phyloP scores from a whole-genome alignment of 108 stramenopile species.

The Chaetoceros tenuissimus region DNA sequence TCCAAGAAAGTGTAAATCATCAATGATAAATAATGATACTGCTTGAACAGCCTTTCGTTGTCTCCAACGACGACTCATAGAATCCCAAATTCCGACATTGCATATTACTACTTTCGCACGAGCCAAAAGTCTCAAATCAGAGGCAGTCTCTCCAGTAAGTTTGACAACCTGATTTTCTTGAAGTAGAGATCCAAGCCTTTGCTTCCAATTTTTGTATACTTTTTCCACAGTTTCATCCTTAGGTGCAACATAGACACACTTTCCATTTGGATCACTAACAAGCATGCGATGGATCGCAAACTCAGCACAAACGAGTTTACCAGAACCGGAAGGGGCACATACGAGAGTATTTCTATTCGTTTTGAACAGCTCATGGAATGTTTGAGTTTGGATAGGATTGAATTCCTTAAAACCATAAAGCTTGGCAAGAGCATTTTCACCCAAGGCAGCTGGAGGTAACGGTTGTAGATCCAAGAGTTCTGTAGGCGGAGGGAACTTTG shows the following conservation, averaged over 20 bases:
- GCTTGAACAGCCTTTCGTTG: constrained; percentile 90
- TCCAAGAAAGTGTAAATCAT: constrained; percentile 95
- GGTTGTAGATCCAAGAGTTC: constrained; percentile 97
- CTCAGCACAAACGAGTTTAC: constrained; percentile 87
- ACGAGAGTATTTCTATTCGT: constrained; percentile 86
- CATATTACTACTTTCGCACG: constrained; percentile 73
- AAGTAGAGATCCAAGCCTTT: constrained; percentile 67
- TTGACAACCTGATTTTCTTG: constrained; percentile 49
- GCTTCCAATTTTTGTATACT: constrained; percentile 60
- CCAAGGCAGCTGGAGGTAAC: constrained; percentile 74
- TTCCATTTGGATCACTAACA: constrained; percentile 56
- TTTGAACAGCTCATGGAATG: constrained; percentile 91
- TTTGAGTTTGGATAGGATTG: constrained; percentile 98
- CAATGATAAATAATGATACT: constrained; percentile 87
- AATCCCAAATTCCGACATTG: constrained; percentile 88
- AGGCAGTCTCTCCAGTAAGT: constrained; percentile 85
- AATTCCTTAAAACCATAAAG: constrained; percentile 70
- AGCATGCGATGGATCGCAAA: constrained; percentile 94
- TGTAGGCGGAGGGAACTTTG: constrained; percentile 92
- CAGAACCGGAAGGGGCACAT: constrained; percentile 92
- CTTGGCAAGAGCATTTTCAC: constrained; percentile 63
- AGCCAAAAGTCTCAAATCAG: constrained; percentile 76
- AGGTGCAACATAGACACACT: constrained; percentile 91
- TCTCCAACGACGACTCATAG: constrained; percentile 88
- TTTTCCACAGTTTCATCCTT: constrained; percentile 77